These are phyloP conservation scores for Penicillium longicatenatum DNA, from an alignment of 495 filamentous ascomycete genomes.

Conservation along the genomic window DNA sequence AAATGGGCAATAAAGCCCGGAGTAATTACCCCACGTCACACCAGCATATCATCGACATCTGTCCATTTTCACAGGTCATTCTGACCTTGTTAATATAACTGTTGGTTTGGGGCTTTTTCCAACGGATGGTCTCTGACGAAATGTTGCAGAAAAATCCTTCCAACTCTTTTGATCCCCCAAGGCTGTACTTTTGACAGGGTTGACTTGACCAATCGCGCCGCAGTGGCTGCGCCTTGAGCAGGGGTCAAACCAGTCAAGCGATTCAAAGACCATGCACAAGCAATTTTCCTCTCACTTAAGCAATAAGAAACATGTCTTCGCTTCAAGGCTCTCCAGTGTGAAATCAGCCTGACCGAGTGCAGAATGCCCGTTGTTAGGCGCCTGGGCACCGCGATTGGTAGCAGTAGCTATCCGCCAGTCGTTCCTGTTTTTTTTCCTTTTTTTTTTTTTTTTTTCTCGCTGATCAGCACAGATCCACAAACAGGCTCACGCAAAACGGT, in stretches of 20 bases:
- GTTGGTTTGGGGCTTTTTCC: neutral
- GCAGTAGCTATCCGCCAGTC: constrained; percentile 19
- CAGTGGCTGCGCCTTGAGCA: constrained; percentile 21
- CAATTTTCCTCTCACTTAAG: constrained; percentile 7
- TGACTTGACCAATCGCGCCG: constrained; percentile 6
- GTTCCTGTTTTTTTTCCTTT: constrained; percentile 13
- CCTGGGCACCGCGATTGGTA: constrained; percentile 22
- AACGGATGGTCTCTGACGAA: neutral
- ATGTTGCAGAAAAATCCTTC: neutral
- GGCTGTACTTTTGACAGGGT: constrained; percentile 3
- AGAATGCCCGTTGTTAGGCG: constrained; percentile 25
- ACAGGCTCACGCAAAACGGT: neutral
- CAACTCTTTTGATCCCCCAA: constrained; percentile 13
- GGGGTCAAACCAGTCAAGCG: constrained; percentile 23
- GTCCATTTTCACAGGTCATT: neutral
- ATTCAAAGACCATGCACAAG: constrained; percentile 21
- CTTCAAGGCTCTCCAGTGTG: neutral
- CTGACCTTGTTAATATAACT: neutral
- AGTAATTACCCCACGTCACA: constrained; percentile 24
- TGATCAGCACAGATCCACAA: constrained; percentile 8
- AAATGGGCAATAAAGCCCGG: neutral
- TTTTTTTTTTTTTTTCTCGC: neutral
- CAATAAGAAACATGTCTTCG: neutral
- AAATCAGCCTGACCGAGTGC: constrained; percentile 1
- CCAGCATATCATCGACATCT: neutral